Base-by-base conservation (phyloP, 169 alveolate species). In the Plasmodium falciparum region DNA sequence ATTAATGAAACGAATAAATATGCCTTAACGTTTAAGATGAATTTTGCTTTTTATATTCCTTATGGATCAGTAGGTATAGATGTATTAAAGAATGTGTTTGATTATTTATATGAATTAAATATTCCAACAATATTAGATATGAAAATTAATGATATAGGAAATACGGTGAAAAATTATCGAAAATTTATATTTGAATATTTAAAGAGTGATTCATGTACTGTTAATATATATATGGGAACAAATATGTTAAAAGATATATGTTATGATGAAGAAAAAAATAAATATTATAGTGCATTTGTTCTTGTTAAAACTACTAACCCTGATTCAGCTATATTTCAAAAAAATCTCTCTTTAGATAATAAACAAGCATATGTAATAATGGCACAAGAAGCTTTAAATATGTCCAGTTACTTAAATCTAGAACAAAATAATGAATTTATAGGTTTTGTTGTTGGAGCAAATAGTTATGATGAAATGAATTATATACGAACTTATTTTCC, bases 131-230 rank as follows among this genome's bases (percentile, higher is more conserved):
- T 94, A 22, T 75, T 94, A 17, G 96, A 94, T 72, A 88, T 89
- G 69, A 94, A 94, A 73, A 88, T 94, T 47, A 95, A 95, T 43
- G 96, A 94, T 88, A 94, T 94, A 29, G 95, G 96, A 2, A 88
- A 93, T 52, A 94, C 96, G 29, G 93, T 93, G 76, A 94, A 94
- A 78, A 80, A 92, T 72, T 94, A 94, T 91, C 90, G 92, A 73
- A 92, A 74, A 89, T 94, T 94, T 76, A 92, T 92, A 63, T 94
- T 94, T 49, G 95, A 92, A 22, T 74, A 74, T 17, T 74, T 94
- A 24, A 94, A 73, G 71, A 95, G 94, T 39, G 96, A 94, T 78
- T 61, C 95, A 45, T 92, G 95, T 66, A 94, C 96, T 45, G 92
- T 93, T n/a, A 94, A 94, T 93, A 78, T 93, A 49, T 63, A 88